Conservation (phyloP, 805 yeast genomes). For the Isabelozyma rhagii region DNA sequence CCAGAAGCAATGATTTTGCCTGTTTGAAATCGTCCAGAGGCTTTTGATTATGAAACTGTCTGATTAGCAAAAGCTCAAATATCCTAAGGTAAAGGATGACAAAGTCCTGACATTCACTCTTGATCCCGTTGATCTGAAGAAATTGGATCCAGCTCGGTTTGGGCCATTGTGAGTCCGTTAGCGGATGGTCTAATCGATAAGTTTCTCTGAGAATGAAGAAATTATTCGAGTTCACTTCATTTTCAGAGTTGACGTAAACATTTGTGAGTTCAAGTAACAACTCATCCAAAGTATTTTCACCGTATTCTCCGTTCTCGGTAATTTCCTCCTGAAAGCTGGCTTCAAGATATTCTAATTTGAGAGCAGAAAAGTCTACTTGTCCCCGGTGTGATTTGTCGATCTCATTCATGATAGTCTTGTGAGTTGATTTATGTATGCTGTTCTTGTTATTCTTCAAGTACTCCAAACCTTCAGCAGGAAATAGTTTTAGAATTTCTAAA, state of each 20-base stretch:
- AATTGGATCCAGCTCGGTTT: conserved; percentile 38
- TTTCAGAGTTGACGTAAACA: conserved; percentile 9
- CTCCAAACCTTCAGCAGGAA: conserved; percentile 24
- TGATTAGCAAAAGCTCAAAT: conserved; percentile 25
- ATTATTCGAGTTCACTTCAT: conserved; percentile 17
- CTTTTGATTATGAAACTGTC: background rate
- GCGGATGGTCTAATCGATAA: conserved; percentile 25
- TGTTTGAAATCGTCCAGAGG: background rate
- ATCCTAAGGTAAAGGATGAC: conserved; percentile 28
- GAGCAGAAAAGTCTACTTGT: conserved; percentile 20
- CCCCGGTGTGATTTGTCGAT: conserved; percentile 16
- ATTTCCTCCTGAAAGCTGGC: conserved; percentile 19
- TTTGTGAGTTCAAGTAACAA: conserved; percentile 21
- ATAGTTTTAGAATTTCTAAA: conserved; percentile 27
- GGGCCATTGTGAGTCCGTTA: conserved; percentile 31
- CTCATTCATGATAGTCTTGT: conserved; percentile 29
- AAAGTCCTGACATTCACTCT: conserved; percentile 26
- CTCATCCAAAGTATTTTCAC: conserved; percentile 13
- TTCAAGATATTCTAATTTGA: conserved; percentile 36
- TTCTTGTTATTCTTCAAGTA: conserved; percentile 28
- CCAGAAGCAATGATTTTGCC: background rate
- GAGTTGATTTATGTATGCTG: conserved; percentile 20
- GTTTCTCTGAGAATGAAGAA: conserved; percentile 24
- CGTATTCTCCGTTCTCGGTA: conserved; percentile 4
- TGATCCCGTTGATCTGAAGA: conserved; percentile 18